These are phyloP conservation scores for Trichomonas tenax DNA, from an alignment of 208 protist species.

Conservation along the genomic window DNA sequence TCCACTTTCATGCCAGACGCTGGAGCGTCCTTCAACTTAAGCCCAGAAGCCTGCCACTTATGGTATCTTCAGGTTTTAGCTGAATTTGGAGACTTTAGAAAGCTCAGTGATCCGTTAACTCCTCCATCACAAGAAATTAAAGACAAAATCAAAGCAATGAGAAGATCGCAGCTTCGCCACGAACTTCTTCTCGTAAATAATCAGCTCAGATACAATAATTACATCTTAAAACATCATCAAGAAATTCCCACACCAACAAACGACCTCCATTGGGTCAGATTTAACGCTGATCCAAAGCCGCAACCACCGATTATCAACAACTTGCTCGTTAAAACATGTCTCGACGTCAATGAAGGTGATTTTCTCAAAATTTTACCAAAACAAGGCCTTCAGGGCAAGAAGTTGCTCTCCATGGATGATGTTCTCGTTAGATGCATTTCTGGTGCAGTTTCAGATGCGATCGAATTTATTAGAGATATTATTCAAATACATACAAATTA, in stretches of 20 bases:
- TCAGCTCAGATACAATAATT: not conserved
- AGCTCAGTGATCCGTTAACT: not conserved
- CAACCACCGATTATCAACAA: not conserved
- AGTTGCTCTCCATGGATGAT: not conserved
- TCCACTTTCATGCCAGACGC: not conserved
- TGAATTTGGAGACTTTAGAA: conserved; percentile 5
- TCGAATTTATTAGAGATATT: not conserved
- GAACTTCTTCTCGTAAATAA: not conserved
- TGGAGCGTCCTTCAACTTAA: not conserved
- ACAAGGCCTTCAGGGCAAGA: not conserved
- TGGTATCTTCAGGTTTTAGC: not conserved
- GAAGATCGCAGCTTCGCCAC: not conserved
- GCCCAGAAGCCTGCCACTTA: not conserved
- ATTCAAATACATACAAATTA: not conserved
- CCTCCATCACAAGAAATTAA: not conserved
- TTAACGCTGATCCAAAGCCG: not conserved
- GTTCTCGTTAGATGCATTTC: not conserved
- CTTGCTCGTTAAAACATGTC: not conserved
- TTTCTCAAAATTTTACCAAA: not conserved
- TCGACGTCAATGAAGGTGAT: not conserved
- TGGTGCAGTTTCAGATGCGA: not conserved
- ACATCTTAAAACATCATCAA: not conserved
- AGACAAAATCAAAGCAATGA: not conserved
- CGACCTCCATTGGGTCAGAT: not conserved
- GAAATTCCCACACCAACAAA: not conserved